Evolutionary conservation across 148 eudicot species (phyloP).

Genomic region (Cornus florida): DNA sequence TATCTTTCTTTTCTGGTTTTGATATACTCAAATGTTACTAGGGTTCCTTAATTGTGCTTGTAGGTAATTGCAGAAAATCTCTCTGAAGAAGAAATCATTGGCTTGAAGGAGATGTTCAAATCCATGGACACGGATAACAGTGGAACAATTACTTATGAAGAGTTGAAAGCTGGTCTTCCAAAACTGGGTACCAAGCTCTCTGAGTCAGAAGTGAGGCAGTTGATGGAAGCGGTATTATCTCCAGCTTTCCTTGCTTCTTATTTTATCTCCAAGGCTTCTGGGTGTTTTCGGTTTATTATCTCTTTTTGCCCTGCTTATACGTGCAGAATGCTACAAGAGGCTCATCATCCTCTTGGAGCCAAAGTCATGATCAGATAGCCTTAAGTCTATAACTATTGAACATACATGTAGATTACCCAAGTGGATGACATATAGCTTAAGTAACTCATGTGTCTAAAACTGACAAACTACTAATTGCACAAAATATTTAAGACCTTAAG

Average conservation of each 20-base stretch:
- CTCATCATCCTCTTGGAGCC: not conserved
- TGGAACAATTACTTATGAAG: slow-evolving; percentile 92
- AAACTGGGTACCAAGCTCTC: slow-evolving; percentile 86
- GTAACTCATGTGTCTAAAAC: not conserved
- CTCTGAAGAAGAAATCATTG: slow-evolving; percentile 95
- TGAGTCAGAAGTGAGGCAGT: slow-evolving; percentile 88
- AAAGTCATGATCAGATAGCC: not conserved
- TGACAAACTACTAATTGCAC: not conserved
- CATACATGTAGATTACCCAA: not conserved
- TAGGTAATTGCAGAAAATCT: slow-evolving; percentile 97
- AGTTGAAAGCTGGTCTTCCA: slow-evolving; percentile 86
- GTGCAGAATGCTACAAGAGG: not conserved
- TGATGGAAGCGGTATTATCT: slow-evolving; percentile 90
- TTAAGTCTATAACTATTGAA: too few species aligned
- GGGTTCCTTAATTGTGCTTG: slow-evolving; percentile 13
- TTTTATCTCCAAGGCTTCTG: not conserved
- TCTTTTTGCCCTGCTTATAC: not conserved
- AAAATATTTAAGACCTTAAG: too few species aligned
- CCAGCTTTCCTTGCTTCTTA: not conserved
- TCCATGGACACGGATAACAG: slow-evolving; percentile 91
- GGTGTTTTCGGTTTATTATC: not conserved
- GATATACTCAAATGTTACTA: slow-evolving; percentile 8
- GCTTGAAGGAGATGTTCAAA: slow-evolving; percentile 95
- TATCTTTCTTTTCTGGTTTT: slow-evolving; percentile 1
- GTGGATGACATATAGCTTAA: slow-evolving; percentile 3